Base-by-base conservation (phyloP, 2,329 filamentous ascomycete genomes). In the Venturia asperata region DNA sequence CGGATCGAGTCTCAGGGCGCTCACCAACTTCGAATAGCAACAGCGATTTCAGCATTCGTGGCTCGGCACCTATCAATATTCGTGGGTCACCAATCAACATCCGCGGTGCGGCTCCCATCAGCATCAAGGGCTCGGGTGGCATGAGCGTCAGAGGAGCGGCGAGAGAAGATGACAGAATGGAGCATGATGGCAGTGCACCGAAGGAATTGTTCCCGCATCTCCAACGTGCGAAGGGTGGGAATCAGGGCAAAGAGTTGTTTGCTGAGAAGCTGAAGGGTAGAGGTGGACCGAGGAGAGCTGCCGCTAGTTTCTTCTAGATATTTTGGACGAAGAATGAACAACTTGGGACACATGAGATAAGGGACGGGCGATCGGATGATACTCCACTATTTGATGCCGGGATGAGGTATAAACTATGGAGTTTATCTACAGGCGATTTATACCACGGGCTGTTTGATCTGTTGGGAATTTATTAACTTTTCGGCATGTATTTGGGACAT, bases 111-210 rank as follows among this genome's bases (percentile, higher is more conserved):
- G 39, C 47, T 15, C 56, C 39, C 13, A 61, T 65, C 45, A 43
- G 34, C 21, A 66, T 63, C 30, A 41, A 61, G 17, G 64, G 64
- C 24, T 37, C 34, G 7, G 52, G 37, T 21, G 72, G 70, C 7
- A 71, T 76, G 65, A 71, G 70, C 39, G 75, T 76, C 34, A 68
- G 71, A 9, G 74, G 74, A 47, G 71, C 73, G 3, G 74, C 74
- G 15, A 72, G 24, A 41, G 63, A 47, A 27, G 52, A 58, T 37
- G 64, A 42, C 7, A 60, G 63, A 15, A 47, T 37, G 55, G 58
- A 42, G 17, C 47, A 65, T 61, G 56, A 47, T 42, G 41, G 27
- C 17, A 24, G n/a, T 11, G 45, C 24, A 11, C 64, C 61, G 19
- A 74, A 72, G 68, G 73, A 74, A 55, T 67, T 74, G 41, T 74